These are phyloP conservation scores for Neofusicoccum kwambonambiense DNA, from an alignment of 2,329 filamentous ascomycete species.

Conservation along the genomic window DNA sequence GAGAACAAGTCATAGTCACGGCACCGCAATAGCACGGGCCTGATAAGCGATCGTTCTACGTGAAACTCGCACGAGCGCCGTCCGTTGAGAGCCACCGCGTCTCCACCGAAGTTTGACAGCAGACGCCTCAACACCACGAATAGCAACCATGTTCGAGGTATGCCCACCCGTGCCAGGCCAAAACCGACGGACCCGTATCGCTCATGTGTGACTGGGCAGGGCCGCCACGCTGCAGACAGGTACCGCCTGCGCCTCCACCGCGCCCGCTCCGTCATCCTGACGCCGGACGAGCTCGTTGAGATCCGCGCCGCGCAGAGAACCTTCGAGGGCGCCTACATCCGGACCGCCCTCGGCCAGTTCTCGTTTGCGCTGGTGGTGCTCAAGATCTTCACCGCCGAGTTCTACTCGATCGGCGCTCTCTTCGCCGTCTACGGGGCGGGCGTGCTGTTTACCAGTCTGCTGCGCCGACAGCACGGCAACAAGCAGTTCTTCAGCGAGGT, in stretches of 20 bases:
- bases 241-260: slow-evolving; percentile 81
- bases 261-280: slow-evolving; percentile 78
- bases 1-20: slow-evolving; percentile 9
- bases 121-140: slow-evolving; percentile 7
- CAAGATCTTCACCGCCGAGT: slow-evolving; percentile 95
- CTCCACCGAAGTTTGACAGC: slow-evolving; percentile 12
- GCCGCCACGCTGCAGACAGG: slow-evolving; percentile 65
- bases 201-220: slow-evolving; percentile 32
- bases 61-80: background rate
- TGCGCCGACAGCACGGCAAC: slow-evolving; percentile 87
- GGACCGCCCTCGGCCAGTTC: slow-evolving; percentile 91
- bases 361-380: slow-evolving; percentile 91
- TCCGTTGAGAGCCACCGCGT: background rate
- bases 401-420: slow-evolving; percentile 94
- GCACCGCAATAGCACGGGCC: slow-evolving; percentile 1
- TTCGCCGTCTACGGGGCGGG: slow-evolving; percentile 90
- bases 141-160: slow-evolving; percentile 23
- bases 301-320: slow-evolving; percentile 93
- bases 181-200: background rate
- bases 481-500: slow-evolving; percentile 80
- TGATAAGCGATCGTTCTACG: background rate
- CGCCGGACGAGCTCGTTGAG: slow-evolving; percentile 83
- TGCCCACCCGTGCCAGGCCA: background rate
- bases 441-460: slow-evolving; percentile 77
- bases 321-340: slow-evolving; percentile 95